Conservation (phyloP, 2,329 filamentous ascomycete genomes). For the Aspergillus nomiae region DNA sequence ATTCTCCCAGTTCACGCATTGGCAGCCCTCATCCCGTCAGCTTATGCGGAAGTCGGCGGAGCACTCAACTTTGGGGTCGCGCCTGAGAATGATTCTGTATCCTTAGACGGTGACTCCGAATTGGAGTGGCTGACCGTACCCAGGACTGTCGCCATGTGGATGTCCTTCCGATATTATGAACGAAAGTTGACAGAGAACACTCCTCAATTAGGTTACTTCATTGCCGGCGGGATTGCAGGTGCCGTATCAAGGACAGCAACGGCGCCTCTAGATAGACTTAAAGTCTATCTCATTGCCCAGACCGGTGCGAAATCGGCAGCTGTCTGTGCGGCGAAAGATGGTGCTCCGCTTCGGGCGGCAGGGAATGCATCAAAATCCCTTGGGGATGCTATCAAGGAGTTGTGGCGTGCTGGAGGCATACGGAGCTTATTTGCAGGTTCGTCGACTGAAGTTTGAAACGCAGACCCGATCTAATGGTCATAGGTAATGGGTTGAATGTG, state of each 20-base stretch:
- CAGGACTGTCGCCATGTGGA: constrained; percentile 45
- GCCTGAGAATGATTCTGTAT: constrained; percentile 31
- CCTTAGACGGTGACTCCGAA: constrained; percentile 39
- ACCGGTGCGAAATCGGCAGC: constrained; percentile 65
- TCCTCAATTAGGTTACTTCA: constrained; percentile 79
- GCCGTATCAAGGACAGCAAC: constrained; percentile 94
- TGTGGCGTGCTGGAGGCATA: constrained; percentile 84
- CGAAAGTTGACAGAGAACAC: constrained; percentile 49
- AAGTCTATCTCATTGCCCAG: constrained; percentile 96
- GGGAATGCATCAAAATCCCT: constrained; percentile 71
- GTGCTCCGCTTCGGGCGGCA: constrained; percentile 65
- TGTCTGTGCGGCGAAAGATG: constrained; percentile 68
- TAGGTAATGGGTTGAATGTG: constrained; percentile 94
- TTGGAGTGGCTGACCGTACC: constrained; percentile 46
- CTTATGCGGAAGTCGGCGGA: constrained; percentile 33
- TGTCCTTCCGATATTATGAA: constrained; percentile 47
- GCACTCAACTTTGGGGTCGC: constrained; percentile 27
- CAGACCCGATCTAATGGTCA: constrained; percentile 20
- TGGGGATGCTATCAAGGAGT: constrained; percentile 69
- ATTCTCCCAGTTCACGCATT: constrained; percentile 36
- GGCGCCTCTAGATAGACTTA: constrained; percentile 92
- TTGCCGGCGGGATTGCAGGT: constrained; percentile 92
- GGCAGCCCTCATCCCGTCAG: constrained; percentile 34
- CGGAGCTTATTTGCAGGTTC: constrained; percentile 90
- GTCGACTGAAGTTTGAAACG: constrained; percentile 28